A percentile compares a stretch with the other conserved stretches of the same genome.
These are phyloP conservation scores for Xerocomus nothofagi DNA, from an alignment of 1,284 basidiomycete genomes.

Conservation along the genomic window DNA sequence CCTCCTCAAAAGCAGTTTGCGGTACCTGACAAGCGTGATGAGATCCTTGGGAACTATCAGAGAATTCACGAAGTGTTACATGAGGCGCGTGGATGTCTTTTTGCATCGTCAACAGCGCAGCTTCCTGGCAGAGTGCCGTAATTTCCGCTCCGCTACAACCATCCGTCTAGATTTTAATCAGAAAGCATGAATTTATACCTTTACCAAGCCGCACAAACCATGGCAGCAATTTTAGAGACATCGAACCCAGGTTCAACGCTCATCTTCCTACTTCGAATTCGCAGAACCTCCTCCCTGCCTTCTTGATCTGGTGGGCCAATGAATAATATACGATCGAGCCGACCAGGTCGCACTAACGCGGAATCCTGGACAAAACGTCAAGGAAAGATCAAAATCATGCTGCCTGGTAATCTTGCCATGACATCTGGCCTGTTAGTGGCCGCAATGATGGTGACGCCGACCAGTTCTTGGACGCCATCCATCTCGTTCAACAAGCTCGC, in stretches of 20 bases:
- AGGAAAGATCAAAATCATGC: background rate
- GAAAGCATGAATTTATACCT: background rate
- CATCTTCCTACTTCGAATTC: slow-evolving; percentile 80
- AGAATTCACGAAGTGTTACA: slow-evolving; percentile 46
- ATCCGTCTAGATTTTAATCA: slow-evolving; percentile 62
- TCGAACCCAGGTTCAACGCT: slow-evolving; percentile 72
- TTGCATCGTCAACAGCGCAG: slow-evolving; percentile 85
- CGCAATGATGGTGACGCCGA: slow-evolving; percentile 92
- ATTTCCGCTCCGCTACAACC: slow-evolving; percentile 98
- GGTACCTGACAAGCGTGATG: slow-evolving; percentile 57
- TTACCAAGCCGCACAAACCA: slow-evolving; percentile 51
- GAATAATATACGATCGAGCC: slow-evolving; percentile 94
- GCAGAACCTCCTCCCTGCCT: slow-evolving; percentile 84
- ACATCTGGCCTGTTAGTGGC: slow-evolving; percentile 96
- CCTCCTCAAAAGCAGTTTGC: slow-evolving; percentile 71
- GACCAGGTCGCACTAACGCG: slow-evolving; percentile 91
- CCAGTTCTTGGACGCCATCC: slow-evolving; percentile 94
- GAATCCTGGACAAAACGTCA: slow-evolving; percentile 64
- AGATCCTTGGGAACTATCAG: background rate
- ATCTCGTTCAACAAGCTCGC: slow-evolving; percentile 96
- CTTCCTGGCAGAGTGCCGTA: slow-evolving; percentile 91
- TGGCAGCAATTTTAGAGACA: slow-evolving; percentile 64
- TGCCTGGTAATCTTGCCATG: slow-evolving; percentile 57
- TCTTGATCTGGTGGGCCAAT: slow-evolving; percentile 86
- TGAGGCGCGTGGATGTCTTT: slow-evolving; percentile 74